Evolutionary conservation across 169 alveolate species (phyloP).

Genomic region (Cryptosporidium meleagridis): DNA sequence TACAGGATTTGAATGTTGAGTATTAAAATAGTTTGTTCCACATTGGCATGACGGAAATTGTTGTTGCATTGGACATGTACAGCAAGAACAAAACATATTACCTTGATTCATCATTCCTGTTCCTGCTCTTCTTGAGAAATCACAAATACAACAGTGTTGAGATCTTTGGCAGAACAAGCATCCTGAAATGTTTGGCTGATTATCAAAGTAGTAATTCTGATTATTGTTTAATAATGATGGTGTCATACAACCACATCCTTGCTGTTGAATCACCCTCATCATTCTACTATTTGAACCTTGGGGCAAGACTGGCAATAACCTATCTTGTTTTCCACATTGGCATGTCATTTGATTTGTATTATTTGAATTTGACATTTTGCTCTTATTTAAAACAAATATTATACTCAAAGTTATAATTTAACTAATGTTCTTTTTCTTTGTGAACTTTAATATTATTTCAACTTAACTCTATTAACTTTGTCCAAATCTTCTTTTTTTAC

Average conservation of each 20-base stretch:
- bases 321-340: conserved; percentile 22
- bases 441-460: background rate
- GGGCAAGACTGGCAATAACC: background rate
- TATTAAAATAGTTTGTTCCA: background rate
- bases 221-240: background rate
- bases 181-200: background rate
- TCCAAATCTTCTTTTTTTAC: background rate
- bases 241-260: background rate
- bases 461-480: background rate
- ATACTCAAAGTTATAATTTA: background rate
- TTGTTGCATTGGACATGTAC: conserved; percentile 9
- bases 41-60: background rate
- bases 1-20: background rate
- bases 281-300: conserved; percentile 27
- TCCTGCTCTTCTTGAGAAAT: background rate
- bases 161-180: conserved; percentile 41
- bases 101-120: background rate
- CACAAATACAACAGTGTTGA: conserved; percentile 24
- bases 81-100: conserved; percentile 20
- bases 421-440: background rate
- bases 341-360: conserved; percentile 4
- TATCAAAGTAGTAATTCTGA: background rate
- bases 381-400: background rate
- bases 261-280: background rate
- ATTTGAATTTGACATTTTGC: background rate